A percentile compares a stretch with the other conserved stretches of the same genome.
Conservation (phyloP, 768 basidiomycete genomes). For the Boletellus sp. region DNA sequence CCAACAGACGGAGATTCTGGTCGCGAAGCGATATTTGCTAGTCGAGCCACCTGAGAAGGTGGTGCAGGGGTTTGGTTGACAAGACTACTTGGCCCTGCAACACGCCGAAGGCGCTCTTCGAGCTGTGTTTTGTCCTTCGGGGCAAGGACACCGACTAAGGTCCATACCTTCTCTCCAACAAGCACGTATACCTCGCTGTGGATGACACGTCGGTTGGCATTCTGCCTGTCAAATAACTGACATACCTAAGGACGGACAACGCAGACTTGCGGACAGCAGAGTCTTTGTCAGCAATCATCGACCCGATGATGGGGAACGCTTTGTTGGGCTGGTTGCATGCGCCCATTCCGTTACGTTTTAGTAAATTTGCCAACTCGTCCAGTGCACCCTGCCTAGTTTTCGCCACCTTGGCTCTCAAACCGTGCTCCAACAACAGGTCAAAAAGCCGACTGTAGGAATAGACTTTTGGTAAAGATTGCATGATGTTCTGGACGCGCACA, state of each 20-base stretch:
- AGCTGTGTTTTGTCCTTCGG: constrained; percentile 90
- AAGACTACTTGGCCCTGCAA: constrained; percentile 60
- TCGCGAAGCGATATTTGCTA: constrained; percentile 43
- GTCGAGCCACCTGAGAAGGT: constrained; percentile 50
- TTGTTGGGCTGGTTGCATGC: constrained; percentile 75
- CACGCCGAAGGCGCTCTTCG: constrained; percentile 82
- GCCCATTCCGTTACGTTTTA: constrained; percentile 79
- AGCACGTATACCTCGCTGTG: constrained; percentile 75
- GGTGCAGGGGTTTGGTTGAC: constrained; percentile 40
- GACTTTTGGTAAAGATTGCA: constrained; percentile 81
- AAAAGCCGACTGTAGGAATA: constrained; percentile 94
- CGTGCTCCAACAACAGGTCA: constrained; percentile 82
- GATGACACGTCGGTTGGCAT: constrained; percentile 10
- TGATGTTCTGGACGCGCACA: constrained; percentile 73
- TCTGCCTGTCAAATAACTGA: constrained; percentile 9
- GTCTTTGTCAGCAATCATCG: constrained; percentile 87
- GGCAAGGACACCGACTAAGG: constrained; percentile 66
- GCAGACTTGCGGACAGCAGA: constrained; percentile 85
- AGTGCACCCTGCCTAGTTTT: constrained; percentile 86
- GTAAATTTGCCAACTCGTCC: constrained; percentile 73
- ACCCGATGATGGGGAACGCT: constrained; percentile 72
- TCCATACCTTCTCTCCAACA: constrained; percentile 84
- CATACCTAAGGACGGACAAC: constrained; percentile 73
- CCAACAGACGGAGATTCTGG: constrained; percentile 47
- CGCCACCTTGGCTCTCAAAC: constrained; percentile 84